Base-by-base conservation (phyloP, 306 rosid species). In the Lathyrus oleraceus region DNA sequence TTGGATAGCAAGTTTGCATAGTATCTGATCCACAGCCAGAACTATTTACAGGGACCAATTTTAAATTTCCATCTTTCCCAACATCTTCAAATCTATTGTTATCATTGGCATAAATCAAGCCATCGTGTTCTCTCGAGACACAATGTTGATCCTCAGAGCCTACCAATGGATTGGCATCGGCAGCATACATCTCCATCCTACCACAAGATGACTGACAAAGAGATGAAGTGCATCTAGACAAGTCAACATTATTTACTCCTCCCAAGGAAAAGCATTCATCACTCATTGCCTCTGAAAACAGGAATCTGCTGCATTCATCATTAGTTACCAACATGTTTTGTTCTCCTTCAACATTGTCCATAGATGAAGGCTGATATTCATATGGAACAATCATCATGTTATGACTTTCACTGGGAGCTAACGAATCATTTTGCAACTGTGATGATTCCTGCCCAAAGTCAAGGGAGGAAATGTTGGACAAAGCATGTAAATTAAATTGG, bases 271-370 rank as follows among this genome's bases (percentile, higher is more conserved):
- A 83, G 52, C 72, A 68, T 62, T 70, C 87, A 44, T 77, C 86
- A 43, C 61, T 69, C 39, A 86, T 80, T 77, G 83, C 82, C 68
- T 84, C 96, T 70, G 91, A 81, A 81, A 91, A 95, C 43, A 95
- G 78, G 30, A 85, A 79, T 81, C 91, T 85, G 76, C 97, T 83
- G 79, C 96, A 91, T 76, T 95, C 99, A 66, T 89, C 96, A 17
- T 91, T 92, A 8, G 97, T 45, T 75, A 95, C 86, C 79, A 87
- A 43, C 87, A 83, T 74, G 70, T 76, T 73, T 57, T 28, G 63
- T 53, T 84, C 90, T 56, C 56, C 47, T 83, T 85, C 77, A 71
- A 75, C 79, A 30, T 84, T 81, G 75, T 75, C 81, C 74, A 68
- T 52, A 10, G 65, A 78, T 69, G 87, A 85, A 86, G 76, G 67